These are phyloP conservation scores for Collybia nuda DNA, from an alignment of 768 basidiomycete genomes.

Conservation along the genomic window DNA sequence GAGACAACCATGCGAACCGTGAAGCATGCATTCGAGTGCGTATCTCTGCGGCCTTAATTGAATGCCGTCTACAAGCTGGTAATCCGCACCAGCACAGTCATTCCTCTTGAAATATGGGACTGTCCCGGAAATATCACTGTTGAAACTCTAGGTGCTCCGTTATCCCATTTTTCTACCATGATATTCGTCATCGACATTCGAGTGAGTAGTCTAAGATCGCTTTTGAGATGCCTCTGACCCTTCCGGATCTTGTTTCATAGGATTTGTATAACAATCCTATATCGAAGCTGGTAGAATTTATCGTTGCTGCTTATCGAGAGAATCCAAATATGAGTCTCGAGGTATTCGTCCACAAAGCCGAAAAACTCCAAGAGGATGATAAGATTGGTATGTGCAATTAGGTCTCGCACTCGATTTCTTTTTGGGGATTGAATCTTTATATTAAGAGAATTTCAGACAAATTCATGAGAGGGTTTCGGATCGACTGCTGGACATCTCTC, in stretches of 20 bases:
- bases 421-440: conserved; percentile 2
- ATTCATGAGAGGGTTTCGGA: conserved; percentile 87
- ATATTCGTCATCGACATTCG: conserved; percentile 96
- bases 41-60: conserved; percentile 8
- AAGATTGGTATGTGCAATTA: conserved; percentile 63
- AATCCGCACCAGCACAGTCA: conserved; percentile 64
- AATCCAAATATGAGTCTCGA: conserved; percentile 81
- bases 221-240: neutral
- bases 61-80: conserved; percentile 2
- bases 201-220: conserved; percentile 43
- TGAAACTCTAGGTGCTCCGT: conserved; percentile 71
- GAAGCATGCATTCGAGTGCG: conserved; percentile 82
- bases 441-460: conserved; percentile 85
- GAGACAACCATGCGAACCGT: conserved; percentile 81
- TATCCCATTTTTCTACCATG: conserved; percentile 80
- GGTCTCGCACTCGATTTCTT: neutral
- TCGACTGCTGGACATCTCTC: conserved; percentile 71
- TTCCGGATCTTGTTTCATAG: conserved; percentile 32
- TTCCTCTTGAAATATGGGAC: conserved; percentile 95
- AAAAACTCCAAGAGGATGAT: conserved; percentile 88
- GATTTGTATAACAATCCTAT: conserved; percentile 86
- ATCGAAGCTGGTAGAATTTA: conserved; percentile 77
- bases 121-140: conserved; percentile 85
- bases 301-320: conserved; percentile 71
- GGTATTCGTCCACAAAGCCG: conserved; percentile 95